Conservation (phyloP, 2,329 filamentous ascomycete species). For the Phialophora verrucosa region DNA sequence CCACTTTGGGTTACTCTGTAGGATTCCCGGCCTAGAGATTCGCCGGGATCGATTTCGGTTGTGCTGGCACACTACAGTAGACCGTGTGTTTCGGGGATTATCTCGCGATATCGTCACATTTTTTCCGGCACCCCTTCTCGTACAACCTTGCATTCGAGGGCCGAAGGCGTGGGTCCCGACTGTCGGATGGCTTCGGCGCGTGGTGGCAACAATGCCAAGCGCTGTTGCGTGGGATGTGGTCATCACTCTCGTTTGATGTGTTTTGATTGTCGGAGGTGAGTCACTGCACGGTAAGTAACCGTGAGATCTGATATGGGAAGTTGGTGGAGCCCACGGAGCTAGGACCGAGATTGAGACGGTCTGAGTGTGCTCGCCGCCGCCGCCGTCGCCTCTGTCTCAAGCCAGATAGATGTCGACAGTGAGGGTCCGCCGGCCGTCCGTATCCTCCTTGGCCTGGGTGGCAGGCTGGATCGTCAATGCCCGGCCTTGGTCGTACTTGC, state of each 20-base stretch:
- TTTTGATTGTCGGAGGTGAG: background rate
- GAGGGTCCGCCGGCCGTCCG: conserved; percentile 23
- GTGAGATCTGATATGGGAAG: background rate
- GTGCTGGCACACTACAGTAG: background rate
- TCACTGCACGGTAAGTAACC: background rate
- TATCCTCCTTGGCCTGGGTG: conserved; percentile 23
- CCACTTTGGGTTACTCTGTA: background rate
- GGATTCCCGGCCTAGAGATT: background rate
- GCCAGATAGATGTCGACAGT: conserved; percentile 29
- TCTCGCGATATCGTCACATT: background rate
- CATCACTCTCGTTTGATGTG: background rate
- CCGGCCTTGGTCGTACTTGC: conserved; percentile 25
- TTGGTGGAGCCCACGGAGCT: background rate
- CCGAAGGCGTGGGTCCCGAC: background rate
- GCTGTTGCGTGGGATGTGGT: background rate
- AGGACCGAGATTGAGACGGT: background rate
- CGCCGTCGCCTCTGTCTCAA: conserved; percentile 4
- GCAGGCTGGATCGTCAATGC: conserved; percentile 23
- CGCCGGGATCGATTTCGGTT: no score
- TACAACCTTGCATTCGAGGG: background rate
- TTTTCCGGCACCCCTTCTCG: no score
- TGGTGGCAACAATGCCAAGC: conserved; percentile 2
- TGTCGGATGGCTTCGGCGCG: background rate
- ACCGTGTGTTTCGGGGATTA: background rate
- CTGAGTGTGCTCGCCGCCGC: background rate